A percentile compares a stretch with the other conserved stretches of the same genome.
Evolutionary conservation across 225 moss, liverwort and hornwort species (phyloP).

Genomic region (Marchantia polymorpha): DNA sequence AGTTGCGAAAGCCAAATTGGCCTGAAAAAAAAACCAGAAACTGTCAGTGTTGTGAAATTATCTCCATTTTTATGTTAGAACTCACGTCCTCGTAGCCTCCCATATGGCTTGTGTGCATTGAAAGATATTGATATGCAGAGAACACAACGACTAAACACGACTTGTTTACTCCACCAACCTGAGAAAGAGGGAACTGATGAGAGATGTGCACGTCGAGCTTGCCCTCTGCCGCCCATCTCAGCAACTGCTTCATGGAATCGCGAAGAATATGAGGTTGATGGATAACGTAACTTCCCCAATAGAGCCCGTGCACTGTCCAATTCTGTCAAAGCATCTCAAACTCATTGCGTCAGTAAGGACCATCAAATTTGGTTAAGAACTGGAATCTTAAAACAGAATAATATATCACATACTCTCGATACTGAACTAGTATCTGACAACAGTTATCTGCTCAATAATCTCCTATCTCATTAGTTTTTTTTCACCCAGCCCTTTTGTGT

Average conservation of each 20-base stretch:
- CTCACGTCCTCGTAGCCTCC: too few relatives aligned
- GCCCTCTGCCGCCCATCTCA: slow-evolving; percentile 66
- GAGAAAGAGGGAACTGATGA: slow-evolving; percentile 58
- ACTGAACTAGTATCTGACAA: neutral
- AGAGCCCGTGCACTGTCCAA: slow-evolving; percentile 88
- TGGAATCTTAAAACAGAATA: too few relatives aligned
- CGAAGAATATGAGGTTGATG: slow-evolving; percentile 57
- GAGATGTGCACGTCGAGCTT: slow-evolving; percentile 60
- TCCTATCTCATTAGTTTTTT: too few relatives aligned
- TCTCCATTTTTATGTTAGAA: too few relatives aligned
- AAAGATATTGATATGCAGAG: too few relatives aligned
- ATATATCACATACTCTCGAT: neutral
- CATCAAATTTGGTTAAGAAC: too few relatives aligned
- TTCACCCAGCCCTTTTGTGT: too few relatives aligned
- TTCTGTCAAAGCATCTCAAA: slow-evolving; percentile 47
- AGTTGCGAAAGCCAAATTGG: slow-evolving; percentile 69
- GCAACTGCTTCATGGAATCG: slow-evolving; percentile 56
- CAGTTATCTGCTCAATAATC: too few relatives aligned
- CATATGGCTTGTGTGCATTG: too few relatives aligned
- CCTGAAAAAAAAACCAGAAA: slow-evolving; percentile 41
- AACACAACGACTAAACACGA: neutral
- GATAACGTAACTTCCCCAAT: slow-evolving; percentile 67
- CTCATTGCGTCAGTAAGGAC: too few relatives aligned
- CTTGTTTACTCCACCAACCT: slow-evolving; percentile 39
- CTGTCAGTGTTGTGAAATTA: neutral